These are phyloP conservation scores for Nigrospora osmanthi DNA, from an alignment of 2,329 filamentous ascomycete genomes.

Conservation along the genomic window DNA sequence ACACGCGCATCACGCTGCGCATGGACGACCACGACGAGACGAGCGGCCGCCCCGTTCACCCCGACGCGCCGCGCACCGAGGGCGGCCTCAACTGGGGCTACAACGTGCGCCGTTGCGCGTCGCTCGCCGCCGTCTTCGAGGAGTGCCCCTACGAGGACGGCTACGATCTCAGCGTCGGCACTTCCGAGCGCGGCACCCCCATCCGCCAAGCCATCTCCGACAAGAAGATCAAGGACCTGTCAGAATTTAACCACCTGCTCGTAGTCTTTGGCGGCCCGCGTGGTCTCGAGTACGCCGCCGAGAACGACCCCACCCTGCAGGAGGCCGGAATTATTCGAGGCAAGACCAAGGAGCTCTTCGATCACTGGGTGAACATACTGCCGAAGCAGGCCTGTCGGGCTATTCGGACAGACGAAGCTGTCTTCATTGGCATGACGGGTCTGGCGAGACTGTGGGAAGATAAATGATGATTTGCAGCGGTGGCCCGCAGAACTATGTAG, in stretches of 20 bases:
- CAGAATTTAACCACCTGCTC: constrained; percentile 61
- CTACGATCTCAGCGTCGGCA: constrained; percentile 78
- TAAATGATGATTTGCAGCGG: too few species aligned
- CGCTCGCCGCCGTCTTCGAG: constrained; percentile 68
- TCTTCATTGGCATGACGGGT: constrained; percentile 68
- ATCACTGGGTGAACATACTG: constrained; percentile 76
- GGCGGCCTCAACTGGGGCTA: constrained; percentile 86
- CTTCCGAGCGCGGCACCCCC: constrained; percentile 65
- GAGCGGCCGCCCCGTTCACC: constrained; percentile 55
- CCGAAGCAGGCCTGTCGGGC: constrained; percentile 75
- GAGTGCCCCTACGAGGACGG: constrained; percentile 68
- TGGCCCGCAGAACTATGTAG: too few species aligned
- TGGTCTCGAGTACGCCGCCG: constrained; percentile 69
- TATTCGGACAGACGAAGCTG: constrained; percentile 76
- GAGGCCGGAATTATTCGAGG: constrained; percentile 55
- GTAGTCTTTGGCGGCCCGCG: constrained; percentile 76
- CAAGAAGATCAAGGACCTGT: constrained; percentile 22
- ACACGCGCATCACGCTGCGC: constrained; percentile 67
- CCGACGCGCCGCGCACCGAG: constrained; percentile 62
- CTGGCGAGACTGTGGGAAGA: constrained; percentile 50
- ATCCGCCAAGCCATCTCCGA: constrained; percentile 37
- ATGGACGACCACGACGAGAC: constrained; percentile 40
- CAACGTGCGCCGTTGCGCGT: constrained; percentile 55
- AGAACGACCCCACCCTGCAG: constrained; percentile 47
- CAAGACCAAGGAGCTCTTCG: constrained; percentile 66